Evolutionary conservation across 2,329 filamentous ascomycete genomes (phyloP).

Genomic region (Aureobasidium sp.): DNA sequence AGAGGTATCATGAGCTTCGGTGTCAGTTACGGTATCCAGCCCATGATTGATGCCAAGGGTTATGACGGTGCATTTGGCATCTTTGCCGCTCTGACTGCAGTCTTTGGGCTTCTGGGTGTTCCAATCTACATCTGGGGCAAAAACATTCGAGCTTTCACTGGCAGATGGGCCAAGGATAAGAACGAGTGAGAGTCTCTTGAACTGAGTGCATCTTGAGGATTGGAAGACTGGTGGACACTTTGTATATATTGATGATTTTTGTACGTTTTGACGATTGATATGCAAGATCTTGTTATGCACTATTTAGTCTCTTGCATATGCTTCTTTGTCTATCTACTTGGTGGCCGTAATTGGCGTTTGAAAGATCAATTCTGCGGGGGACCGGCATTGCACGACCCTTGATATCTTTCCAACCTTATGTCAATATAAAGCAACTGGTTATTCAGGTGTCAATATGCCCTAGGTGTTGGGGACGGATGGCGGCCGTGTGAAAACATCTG

Average conservation of each 20-base stretch:
- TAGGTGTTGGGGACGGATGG: too few relatives aligned
- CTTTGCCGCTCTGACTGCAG: slow-evolving; percentile 26
- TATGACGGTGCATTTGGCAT: slow-evolving; percentile 29
- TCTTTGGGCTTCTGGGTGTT: slow-evolving; percentile 28
- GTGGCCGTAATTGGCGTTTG: too few relatives aligned
- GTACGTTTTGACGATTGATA: slow-evolving; percentile 3
- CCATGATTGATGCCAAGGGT: slow-evolving; percentile 28
- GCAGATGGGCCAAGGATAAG: slow-evolving; percentile 25
- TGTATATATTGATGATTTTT: slow-evolving; percentile 4
- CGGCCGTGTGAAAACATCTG: too few relatives aligned
- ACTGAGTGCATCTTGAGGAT: not conserved
- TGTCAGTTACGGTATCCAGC: slow-evolving; percentile 33
- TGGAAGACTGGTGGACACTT: not conserved
- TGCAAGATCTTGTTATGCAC: too few relatives aligned
- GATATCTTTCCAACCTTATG: too few relatives aligned
- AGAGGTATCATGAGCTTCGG: slow-evolving; percentile 43
- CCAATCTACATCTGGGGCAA: slow-evolving; percentile 29
- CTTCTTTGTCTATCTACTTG: too few relatives aligned
- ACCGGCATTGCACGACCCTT: too few relatives aligned
- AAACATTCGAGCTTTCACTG: slow-evolving; percentile 28
- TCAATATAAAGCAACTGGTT: too few relatives aligned
- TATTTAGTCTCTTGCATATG: too few relatives aligned
- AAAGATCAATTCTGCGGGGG: too few relatives aligned
- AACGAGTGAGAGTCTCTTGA: not conserved
- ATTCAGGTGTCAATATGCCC: too few relatives aligned